Percentiles rank a stretch among this genome's conserved stretches.
Evolutionary conservation across 208 protist genomes (phyloP).

Genomic region (Plasmodiophora brassicae): DNA sequence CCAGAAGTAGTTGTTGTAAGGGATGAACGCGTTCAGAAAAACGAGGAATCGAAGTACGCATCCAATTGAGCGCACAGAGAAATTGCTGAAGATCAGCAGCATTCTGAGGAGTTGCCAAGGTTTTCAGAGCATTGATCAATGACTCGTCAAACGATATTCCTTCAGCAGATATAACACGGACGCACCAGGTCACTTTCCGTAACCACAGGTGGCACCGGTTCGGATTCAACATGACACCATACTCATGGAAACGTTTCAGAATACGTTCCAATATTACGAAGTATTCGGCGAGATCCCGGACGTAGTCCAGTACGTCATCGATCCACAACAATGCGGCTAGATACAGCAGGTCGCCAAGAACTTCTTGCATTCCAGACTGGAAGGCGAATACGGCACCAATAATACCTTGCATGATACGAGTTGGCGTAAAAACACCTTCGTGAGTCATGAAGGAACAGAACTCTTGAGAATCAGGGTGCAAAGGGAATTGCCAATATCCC

Average conservation of each 20-base stretch:
- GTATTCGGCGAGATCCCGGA: neutral
- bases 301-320: neutral
- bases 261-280: neutral
- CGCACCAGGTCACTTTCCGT: neutral
- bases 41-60: neutral
- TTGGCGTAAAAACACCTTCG: neutral
- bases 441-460: no score
- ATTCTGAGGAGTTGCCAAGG: neutral
- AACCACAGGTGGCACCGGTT: neutral
- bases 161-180: neutral
- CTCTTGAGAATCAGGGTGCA: no score
- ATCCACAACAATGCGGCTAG: neutral
- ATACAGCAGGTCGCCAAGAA: neutral
- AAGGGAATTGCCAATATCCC: no score
- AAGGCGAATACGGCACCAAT: neutral
- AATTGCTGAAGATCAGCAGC: neutral
- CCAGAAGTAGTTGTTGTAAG: neutral
- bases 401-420: neutral
- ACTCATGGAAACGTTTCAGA: neutral
- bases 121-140: neutral
- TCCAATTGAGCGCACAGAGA: neutral
- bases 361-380: neutral
- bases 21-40: neutral
- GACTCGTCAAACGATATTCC: neutral
- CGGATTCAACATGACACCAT: neutral